Evolutionary conservation across 2,329 filamentous ascomycete genomes (phyloP).

Genomic region (Diplodia intermedia): DNA sequence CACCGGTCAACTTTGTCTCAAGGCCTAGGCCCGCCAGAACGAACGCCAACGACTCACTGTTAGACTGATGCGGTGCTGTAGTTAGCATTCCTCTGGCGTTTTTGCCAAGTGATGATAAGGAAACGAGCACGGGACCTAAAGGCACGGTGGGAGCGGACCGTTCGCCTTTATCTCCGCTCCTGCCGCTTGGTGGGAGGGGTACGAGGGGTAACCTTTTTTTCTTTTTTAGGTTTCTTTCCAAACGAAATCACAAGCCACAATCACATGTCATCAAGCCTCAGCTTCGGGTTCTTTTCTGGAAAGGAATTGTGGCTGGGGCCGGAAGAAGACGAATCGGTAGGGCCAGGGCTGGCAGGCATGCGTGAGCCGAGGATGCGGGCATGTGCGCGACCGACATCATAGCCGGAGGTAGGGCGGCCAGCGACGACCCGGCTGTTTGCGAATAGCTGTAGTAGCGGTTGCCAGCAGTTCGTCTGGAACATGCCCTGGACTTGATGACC

Average conservation of each 20-base stretch:
- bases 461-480: neutral
- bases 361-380: slow-evolving; percentile 28
- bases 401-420: slow-evolving; percentile 17
- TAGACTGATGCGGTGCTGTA: neutral
- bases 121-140: neutral
- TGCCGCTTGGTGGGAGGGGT: neutral
- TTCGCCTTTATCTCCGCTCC: slow-evolving; percentile 1
- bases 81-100: neutral
- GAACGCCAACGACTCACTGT: neutral
- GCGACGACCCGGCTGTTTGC: neutral
- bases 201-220: neutral
- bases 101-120: neutral
- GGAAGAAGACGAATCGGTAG: slow-evolving; percentile 8
- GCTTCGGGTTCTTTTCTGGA: neutral
- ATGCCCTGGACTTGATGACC: slow-evolving; percentile 5
- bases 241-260: slow-evolving; percentile 15
- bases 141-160: slow-evolving; percentile 2
- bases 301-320: slow-evolving; percentile 10
- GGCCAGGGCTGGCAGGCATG: neutral
- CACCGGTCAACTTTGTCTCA: neutral
- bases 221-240: neutral
- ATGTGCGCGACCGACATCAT: slow-evolving; percentile 29
- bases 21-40: neutral
- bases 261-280: slow-evolving; percentile 26
- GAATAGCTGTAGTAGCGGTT: too few species aligned